A percentile compares a stretch with the other conserved stretches of the same genome.
These are phyloP conservation scores for Tylopilus plumbeoviolaceoides DNA, from an alignment of 768 basidiomycete species.

Conservation along the genomic window DNA sequence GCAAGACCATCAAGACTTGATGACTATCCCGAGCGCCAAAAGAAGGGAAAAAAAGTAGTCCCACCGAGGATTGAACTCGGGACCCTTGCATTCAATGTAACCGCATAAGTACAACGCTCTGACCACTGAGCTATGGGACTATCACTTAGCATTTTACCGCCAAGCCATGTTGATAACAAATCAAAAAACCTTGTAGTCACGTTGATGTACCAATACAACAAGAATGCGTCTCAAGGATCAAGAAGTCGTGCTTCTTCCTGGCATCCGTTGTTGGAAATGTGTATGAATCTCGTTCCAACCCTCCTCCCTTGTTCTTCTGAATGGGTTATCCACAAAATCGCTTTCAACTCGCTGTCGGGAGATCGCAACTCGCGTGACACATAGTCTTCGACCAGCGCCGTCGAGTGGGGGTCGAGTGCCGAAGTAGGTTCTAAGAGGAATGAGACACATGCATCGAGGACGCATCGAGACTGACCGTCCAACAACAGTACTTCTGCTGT, in stretches of 20 bases:
- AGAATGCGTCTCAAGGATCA: slow-evolving; percentile 21
- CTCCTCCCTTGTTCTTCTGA: slow-evolving; percentile 75
- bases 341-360: slow-evolving; percentile 51
- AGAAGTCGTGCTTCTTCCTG: slow-evolving; percentile 34
- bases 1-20: not conserved
- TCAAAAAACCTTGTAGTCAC: no score
- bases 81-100: slow-evolving; percentile 54
- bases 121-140: slow-evolving; percentile 59
- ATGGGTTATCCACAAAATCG: slow-evolving; percentile 86
- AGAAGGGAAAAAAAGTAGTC: slow-evolving; percentile 43
- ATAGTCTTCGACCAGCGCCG: slow-evolving; percentile 60
- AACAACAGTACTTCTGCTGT: slow-evolving; percentile 76
- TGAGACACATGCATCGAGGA: not conserved
- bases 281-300: slow-evolving; percentile 67
- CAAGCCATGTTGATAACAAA: not conserved
- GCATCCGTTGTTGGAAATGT: slow-evolving; percentile 42
- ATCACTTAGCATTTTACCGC: not conserved
- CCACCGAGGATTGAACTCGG: slow-evolving; percentile 62
- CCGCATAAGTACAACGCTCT: slow-evolving; percentile 63
- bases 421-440: slow-evolving; percentile 74
- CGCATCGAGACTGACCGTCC: slow-evolving; percentile 53
- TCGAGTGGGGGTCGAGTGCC: slow-evolving; percentile 72
- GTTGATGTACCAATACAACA: no score
- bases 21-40: no score
- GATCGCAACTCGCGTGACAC: slow-evolving; percentile 51